A percentile compares a stretch with the other conserved stretches of the same genome.
Evolutionary conservation across 148 eudicot genomes (phyloP).

Genomic region (Salicornia ramosissima): DNA sequence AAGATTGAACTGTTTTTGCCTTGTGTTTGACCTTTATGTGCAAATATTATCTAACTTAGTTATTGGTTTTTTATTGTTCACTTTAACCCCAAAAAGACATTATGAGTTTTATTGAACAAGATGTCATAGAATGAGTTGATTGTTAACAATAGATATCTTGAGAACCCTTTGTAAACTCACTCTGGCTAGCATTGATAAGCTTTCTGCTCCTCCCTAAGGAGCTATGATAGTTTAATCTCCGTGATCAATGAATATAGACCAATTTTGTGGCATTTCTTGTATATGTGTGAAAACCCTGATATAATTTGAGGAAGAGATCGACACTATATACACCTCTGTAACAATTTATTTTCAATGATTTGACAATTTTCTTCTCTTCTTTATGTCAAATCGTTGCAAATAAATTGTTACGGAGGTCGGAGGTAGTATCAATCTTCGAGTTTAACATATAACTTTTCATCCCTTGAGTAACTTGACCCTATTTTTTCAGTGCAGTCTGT

Average conservation of each 20-base stretch:
- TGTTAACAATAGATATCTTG: not conserved
- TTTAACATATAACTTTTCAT: constrained; percentile 21
- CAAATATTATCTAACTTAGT: not conserved
- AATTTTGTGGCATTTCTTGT: not conserved
- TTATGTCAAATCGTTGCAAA: too few relatives aligned
- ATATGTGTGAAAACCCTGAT: too few relatives aligned
- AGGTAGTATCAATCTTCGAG: constrained; percentile 13
- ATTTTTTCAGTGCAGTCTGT: constrained; percentile 22
- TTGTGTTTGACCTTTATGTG: not conserved
- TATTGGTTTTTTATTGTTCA: not conserved
- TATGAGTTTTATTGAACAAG: constrained; percentile 3
- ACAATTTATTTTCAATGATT: too few relatives aligned
- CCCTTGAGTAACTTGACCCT: constrained; percentile 23
- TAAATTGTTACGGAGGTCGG: too few relatives aligned
- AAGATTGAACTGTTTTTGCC: not conserved
- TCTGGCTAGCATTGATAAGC: not conserved
- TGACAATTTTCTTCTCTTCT: too few relatives aligned
- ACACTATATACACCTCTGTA: too few relatives aligned
- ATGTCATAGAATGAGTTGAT: not conserved
- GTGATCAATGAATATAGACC: too few relatives aligned
- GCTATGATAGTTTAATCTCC: not conserved
- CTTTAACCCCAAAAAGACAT: not conserved
- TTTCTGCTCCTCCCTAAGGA: not conserved
- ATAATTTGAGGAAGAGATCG: too few relatives aligned
- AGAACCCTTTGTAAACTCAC: too few relatives aligned